phyloP scores from a whole-genome alignment of 2,329 filamentous ascomycete species.

The Aureobasidium uvarum region DNA sequence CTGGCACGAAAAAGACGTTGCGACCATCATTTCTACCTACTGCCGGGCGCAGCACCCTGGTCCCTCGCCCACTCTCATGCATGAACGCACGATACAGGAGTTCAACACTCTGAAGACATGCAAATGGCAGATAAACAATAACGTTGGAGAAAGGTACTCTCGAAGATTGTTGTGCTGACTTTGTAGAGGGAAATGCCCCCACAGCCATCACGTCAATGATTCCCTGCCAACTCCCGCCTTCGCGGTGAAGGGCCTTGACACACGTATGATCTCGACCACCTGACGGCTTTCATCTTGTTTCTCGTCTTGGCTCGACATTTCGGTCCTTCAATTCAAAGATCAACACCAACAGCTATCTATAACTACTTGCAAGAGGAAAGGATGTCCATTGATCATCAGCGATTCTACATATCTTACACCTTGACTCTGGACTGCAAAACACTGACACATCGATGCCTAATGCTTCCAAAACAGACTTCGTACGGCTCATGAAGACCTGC shows the following conservation, averaged over 20 bases:
- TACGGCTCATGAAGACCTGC: not conserved
- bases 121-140: not conserved
- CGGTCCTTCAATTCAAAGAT: not conserved
- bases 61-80: not conserved
- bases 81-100: slow-evolving; percentile 2
- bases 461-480: not conserved
- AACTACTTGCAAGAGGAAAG: not conserved
- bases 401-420: not conserved
- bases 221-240: not conserved
- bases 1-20: slow-evolving; percentile 4
- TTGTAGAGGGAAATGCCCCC: no score
- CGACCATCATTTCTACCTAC: not conserved
- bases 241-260: not conserved
- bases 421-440: not conserved
- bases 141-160: not conserved
- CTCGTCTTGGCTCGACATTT: not conserved
- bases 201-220: not conserved
- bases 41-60: slow-evolving; percentile 1
- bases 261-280: not conserved
- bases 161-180: not conserved
- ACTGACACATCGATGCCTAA: not conserved
- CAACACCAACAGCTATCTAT: not conserved
- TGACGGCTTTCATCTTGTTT: not conserved
- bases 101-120: not conserved
- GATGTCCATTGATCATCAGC: not conserved